Evolutionary conservation across 495 filamentous ascomycete genomes (phyloP).

Genomic region (Stereocaulon alpinum): DNA sequence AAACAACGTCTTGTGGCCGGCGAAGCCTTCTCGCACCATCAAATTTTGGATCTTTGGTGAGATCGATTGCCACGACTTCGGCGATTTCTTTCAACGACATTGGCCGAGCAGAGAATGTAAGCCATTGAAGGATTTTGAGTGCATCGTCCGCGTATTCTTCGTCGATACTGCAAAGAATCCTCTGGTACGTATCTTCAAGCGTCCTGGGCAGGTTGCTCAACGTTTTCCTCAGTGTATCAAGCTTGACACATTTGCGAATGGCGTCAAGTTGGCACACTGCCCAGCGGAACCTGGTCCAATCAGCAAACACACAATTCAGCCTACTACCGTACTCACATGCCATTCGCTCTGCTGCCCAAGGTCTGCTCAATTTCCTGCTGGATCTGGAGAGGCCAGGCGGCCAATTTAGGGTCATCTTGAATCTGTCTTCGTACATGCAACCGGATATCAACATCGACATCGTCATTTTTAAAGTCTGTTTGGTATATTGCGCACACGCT

Average conservation of each 20-base stretch:
- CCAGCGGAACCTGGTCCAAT: slow-evolving; percentile 30
- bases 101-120: slow-evolving; percentile 20
- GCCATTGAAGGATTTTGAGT: slow-evolving; percentile 24
- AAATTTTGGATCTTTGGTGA: neutral
- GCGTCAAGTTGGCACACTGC: slow-evolving; percentile 30
- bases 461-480: neutral
- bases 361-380: neutral
- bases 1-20: too few relatives aligned
- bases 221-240: slow-evolving; percentile 20
- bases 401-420: neutral
- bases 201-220: slow-evolving; percentile 27
- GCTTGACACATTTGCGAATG: slow-evolving; percentile 24
- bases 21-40: neutral
- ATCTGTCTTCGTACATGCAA: neutral
- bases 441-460: neutral
- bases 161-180: slow-evolving; percentile 26
- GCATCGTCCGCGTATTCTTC: slow-evolving; percentile 15
- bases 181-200: slow-evolving; percentile 29
- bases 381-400: neutral
- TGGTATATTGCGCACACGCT: neutral
- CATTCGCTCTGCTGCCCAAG: neutral
- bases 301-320: neutral
- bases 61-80: slow-evolving; percentile 12
- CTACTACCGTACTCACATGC: neutral
- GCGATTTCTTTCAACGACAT: slow-evolving; percentile 21